Evolutionary conservation across 306 rosid species (phyloP).

Genomic region (Pueraria montana): DNA sequence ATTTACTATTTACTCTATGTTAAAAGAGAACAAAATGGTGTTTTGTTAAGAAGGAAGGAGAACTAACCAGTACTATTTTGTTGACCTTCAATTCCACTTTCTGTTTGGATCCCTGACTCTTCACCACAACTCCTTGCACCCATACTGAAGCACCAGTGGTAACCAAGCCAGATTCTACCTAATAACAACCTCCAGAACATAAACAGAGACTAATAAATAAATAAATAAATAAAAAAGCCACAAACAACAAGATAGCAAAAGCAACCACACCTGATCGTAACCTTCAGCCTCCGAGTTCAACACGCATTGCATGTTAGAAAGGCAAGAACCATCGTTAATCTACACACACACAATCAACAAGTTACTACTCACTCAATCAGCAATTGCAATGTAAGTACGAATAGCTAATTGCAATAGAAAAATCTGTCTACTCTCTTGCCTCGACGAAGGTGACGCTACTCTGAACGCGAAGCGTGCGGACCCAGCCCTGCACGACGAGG

Average conservation of each 20-base stretch:
- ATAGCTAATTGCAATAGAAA: background rate
- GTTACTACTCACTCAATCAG: background rate
- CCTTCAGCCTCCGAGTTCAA: conserved; percentile 76
- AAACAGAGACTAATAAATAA: conserved; percentile 1
- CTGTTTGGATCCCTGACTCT: conserved; percentile 93
- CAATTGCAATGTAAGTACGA: background rate
- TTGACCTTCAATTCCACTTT: conserved; percentile 90
- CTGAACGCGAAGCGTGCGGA: conserved; percentile 85
- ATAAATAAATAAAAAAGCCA: too few species aligned
- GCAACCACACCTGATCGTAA: conserved; percentile 73
- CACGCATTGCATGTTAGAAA: conserved; percentile 96
- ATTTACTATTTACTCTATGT: too few species aligned
- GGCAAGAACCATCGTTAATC: conserved; percentile 96
- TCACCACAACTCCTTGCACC: conserved; percentile 83
- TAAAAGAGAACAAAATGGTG: background rate
- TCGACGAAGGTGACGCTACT: conserved; percentile 86
- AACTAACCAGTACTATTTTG: conserved; percentile 83
- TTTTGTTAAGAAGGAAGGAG: conserved; percentile 24
- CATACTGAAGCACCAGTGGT: conserved; percentile 93
- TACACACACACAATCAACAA: conserved; percentile 43
- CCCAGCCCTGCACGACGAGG: conserved; percentile 80
- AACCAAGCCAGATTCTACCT: conserved; percentile 82
- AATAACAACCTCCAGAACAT: conserved; percentile 57
- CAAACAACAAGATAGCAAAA: background rate
- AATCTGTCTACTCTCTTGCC: conserved; percentile 45